Base-by-base conservation (phyloP, 257 asterid genomes). In the Solanum clarkiae region DNA sequence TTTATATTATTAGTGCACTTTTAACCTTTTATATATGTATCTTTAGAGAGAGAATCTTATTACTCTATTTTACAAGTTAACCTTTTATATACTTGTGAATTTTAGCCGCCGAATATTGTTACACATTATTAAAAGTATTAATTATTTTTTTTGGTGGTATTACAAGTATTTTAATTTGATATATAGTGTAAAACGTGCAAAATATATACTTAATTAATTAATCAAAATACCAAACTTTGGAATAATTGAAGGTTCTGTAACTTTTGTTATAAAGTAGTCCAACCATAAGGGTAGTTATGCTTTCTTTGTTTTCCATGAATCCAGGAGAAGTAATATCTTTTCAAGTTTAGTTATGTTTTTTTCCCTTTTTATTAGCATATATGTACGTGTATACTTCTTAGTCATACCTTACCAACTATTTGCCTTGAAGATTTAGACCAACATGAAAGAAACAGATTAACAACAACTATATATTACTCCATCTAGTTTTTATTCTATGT, bases 371-470 rank as follows among this genome's bases (percentile, higher is more conserved):
- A 36, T 36, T 36, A 6, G 40, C 40, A 36, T 36, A 81, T 80
- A 51, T 83, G 84, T 79, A 74, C 59, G 59, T 77, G 82, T 2
- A 9, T 26, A 51, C 63, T 24, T 80, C 47, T n/a, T 49, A 36
- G 54, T 36, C 40, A 4, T 8, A 22, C 85, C 72, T 55, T 84
- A 80, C 84, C 74, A 51, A 84, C 53, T 83, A 55, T 80, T 77
- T 32, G 59, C 60, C 65, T 80, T 71, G 60, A 80, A 83, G 20
- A 53, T 36, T 24, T 85, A 63, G 44, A 81, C 89, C 89, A 86
- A 88, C 84, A 81, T 84, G 90, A 91, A 85, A 59, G 89, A 82
- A 85, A 88, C 66, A 84, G 82, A 55, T 86, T 36, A 36, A 36
- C 40, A 36, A 36, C 40, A 3, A 4, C 40, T 36, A 36, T 4